Conservation (phyloP, 805 yeast species). For the Candida methanosorbosa region DNA sequence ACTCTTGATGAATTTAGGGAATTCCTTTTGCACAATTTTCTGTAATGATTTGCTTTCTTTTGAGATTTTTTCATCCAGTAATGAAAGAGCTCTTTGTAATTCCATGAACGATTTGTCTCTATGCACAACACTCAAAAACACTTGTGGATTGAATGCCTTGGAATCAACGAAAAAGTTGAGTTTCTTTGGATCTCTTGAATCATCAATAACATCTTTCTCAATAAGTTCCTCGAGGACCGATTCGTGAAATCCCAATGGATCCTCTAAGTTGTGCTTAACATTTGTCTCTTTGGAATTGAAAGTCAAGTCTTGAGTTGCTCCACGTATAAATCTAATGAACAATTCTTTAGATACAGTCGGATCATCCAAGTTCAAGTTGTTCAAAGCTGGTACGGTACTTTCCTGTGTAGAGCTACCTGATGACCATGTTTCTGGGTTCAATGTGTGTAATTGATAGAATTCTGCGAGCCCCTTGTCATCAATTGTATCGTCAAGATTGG, state of each 20-base stretch:
- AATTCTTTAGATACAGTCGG: no score
- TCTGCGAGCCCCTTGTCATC: no score
- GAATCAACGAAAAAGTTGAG: slow-evolving; percentile 43
- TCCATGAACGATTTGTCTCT: slow-evolving; percentile 44
- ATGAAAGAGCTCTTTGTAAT: slow-evolving; percentile 36
- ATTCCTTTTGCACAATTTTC: slow-evolving; percentile 47
- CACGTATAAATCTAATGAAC: no score
- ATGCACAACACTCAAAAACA: slow-evolving; percentile 48
- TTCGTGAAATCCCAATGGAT: slow-evolving; percentile 49
- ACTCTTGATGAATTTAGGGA: slow-evolving; percentile 53
- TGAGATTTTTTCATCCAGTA: slow-evolving; percentile 39
- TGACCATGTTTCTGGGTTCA: neutral
- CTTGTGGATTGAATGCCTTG: slow-evolving; percentile 48
- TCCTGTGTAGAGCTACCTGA: no score
- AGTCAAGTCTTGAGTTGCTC: no score
- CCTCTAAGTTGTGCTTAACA: no score
- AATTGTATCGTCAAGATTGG: no score
- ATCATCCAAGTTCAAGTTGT: no score
- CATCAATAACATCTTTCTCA: slow-evolving; percentile 30
- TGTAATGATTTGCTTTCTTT: slow-evolving; percentile 42
- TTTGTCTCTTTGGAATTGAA: no score
- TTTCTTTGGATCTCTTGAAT: slow-evolving; percentile 26
- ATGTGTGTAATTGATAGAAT: neutral
- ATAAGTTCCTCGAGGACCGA: slow-evolving; percentile 34
- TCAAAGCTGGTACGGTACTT: no score